Evolutionary conservation across 2,329 filamentous ascomycete genomes (phyloP).

Genomic region (Beauveria sp.): DNA sequence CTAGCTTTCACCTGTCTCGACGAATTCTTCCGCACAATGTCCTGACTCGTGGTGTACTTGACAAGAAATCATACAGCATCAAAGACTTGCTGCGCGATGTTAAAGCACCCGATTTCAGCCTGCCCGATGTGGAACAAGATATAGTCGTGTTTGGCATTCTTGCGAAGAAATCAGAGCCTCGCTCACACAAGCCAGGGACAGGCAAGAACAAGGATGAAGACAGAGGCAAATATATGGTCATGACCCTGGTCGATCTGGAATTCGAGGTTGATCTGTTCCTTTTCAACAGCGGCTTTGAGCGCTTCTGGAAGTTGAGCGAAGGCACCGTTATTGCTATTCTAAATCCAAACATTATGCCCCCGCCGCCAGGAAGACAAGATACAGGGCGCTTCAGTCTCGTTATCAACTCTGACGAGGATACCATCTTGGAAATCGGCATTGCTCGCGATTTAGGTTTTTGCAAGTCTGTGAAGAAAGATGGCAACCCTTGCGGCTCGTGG

Average conservation of each 20-base stretch:
- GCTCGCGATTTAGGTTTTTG: conserved; percentile 85
- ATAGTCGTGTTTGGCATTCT: conserved; percentile 85
- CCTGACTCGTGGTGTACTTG: conserved; percentile 67
- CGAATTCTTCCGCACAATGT: conserved; percentile 76
- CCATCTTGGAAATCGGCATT: conserved; percentile 78
- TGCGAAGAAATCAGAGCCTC: conserved; percentile 79
- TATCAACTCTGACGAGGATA: conserved; percentile 79
- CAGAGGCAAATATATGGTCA: conserved; percentile 83
- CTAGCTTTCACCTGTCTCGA: conserved; percentile 73
- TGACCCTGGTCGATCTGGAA: conserved; percentile 79
- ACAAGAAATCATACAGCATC: conserved; percentile 69
- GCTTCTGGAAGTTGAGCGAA: conserved; percentile 87
- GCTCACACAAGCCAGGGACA: conserved; percentile 42
- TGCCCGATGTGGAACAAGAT: conserved; percentile 78
- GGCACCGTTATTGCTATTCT: conserved; percentile 90
- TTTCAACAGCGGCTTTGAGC: conserved; percentile 82
- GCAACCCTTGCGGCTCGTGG: conserved; percentile 73
- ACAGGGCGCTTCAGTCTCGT: conserved; percentile 81
- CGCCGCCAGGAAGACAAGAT: conserved; percentile 64
- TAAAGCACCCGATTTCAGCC: conserved; percentile 73
- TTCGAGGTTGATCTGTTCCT: conserved; percentile 89
- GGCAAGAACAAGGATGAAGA: conserved; percentile 43
- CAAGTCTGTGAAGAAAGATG: conserved; percentile 77
- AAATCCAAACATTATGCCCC: conserved; percentile 87
- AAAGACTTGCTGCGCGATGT: conserved; percentile 75